Evolutionary conservation across 805 yeast genomes (phyloP).

Genomic region (Lipomyces anomalus): DNA sequence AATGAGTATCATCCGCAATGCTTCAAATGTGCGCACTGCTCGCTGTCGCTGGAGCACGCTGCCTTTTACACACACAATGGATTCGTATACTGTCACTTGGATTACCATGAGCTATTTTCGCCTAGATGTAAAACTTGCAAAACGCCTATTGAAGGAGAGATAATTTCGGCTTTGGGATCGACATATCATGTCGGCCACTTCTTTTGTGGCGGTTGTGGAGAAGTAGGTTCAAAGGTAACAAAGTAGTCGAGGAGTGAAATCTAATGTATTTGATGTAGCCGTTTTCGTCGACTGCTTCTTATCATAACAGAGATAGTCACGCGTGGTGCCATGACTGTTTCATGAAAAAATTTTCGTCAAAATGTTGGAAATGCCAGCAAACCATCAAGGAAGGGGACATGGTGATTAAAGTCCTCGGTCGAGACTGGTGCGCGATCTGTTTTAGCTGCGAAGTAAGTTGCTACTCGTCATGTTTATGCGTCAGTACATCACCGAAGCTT

Average conservation of each 20-base stretch:
- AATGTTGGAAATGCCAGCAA: conserved; percentile 32
- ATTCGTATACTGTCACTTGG: conserved; percentile 32
- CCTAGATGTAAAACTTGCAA: conserved; percentile 31
- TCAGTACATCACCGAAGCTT: no score
- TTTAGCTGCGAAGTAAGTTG: conserved; percentile 29
- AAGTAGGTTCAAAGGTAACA: conserved; percentile 3
- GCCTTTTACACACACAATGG: conserved; percentile 22
- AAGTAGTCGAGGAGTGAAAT: no score
- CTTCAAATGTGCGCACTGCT: conserved; percentile 21
- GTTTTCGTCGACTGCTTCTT: conserved; percentile 22
- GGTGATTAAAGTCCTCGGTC: conserved; percentile 29
- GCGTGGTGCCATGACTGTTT: conserved; percentile 30
- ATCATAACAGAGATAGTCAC: conserved; percentile 23
- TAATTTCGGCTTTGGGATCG: conserved; percentile 29
- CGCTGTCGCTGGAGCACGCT: conserved; percentile 16
- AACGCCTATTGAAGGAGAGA: conserved; percentile 31
- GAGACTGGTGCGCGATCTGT: conserved; percentile 32
- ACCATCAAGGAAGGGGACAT: conserved; percentile 20
- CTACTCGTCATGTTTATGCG: background rate
- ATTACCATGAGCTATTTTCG: conserved; percentile 32
- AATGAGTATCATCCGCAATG: conserved; percentile 21
- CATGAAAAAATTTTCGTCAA: conserved; percentile 24
- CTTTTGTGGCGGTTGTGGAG: conserved; percentile 32
- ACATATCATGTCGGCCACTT: conserved; percentile 33
- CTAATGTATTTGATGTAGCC: conserved; percentile 6